phyloP scores from a whole-genome alignment of 2,329 filamentous ascomycete genomes.

The Colletotrichum theobromicola region DNA sequence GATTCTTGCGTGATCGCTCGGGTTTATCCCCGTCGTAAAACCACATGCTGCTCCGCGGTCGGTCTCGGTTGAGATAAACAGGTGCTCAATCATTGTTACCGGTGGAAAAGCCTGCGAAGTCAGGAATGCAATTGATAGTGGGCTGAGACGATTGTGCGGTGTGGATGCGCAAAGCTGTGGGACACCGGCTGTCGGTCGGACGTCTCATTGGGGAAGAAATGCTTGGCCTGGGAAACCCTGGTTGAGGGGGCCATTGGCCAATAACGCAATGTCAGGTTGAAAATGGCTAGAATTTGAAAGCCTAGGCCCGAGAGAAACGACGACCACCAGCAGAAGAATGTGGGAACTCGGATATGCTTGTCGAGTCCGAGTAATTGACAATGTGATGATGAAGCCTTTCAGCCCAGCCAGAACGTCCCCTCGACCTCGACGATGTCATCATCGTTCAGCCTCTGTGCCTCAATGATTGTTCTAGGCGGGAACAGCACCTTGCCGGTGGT shows the following conservation, averaged over 20 bases:
- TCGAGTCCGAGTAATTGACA: not conserved
- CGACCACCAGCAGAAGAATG: not conserved
- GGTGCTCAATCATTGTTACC: not conserved
- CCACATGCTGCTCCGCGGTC: not conserved
- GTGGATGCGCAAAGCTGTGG: not conserved
- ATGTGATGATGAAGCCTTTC: not conserved
- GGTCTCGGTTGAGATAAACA: not conserved
- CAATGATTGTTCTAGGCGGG: constrained; percentile 35
- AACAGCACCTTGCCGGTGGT: constrained; percentile 23
- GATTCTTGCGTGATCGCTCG: not conserved
- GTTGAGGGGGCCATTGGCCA: not conserved
- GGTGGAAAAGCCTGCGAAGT: not conserved
- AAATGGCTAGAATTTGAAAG: not conserved
- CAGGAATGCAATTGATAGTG: not conserved
- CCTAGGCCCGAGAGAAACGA: not conserved
- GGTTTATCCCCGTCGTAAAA: not conserved
- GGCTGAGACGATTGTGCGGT: not conserved
- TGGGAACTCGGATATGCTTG: not conserved
- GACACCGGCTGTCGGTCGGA: constrained; percentile 5
- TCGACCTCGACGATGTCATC: constrained; percentile 37
- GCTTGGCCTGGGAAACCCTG: not conserved
- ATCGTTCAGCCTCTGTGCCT: constrained; percentile 35
- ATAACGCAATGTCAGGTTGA: not conserved
- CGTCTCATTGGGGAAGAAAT: not conserved
- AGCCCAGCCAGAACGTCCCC: constrained; percentile 26